Evolutionary conservation across 2,329 filamentous ascomycete genomes (phyloP), one percentile per base, ranked within the genome.

Genomic region (Diplodia corticola): DNA sequence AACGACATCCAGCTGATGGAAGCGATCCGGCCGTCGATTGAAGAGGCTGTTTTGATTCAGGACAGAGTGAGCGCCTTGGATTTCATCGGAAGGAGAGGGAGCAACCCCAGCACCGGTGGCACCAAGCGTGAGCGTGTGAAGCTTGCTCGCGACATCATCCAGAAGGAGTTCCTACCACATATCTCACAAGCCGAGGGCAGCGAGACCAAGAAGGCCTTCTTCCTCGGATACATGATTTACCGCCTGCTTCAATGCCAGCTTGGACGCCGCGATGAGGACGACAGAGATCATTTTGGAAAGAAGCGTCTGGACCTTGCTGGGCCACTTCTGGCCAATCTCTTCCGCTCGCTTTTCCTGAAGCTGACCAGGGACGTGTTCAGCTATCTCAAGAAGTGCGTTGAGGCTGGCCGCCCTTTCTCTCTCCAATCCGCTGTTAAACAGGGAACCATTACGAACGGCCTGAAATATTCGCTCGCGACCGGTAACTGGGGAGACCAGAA

Each of bases 401-500:
- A 99, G 79, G 89, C 88, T 64, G 91, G 91, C 78, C 87, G 89
- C 68, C 91, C 96, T 69, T 97, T 99, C 82, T 95, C 95, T 70
- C 82, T 98, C 49, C 91, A 91, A 15, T 86, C 97, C 67, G 95
- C 93, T 71, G 90, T 98, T 74, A 98, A 97, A 82, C 89, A 91
- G 24, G 90, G 89, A 69, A 97, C 95, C 22, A 85, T 99, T 71
- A 96, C 93, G 22, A 96, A 95, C 75, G 95, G 94, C 59, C 81
- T 99, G 70, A 97, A 97, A 77, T 99, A 99, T 80, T 97, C 95
- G 63, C 84, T 99, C 69, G 94, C 95, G 28, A 99, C 95, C 15
- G 95, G 95, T 71, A 99, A 99, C 80, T 99, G 95, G 96, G 96
- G 95, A 75, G 95, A 99, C 71, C 95, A 99, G 82, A 99, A 98